Percentiles rank a stretch among this genome's conserved stretches.
Conservation (phyloP, 306 rosid genomes). For the Trichosanthes truncata region DNA sequence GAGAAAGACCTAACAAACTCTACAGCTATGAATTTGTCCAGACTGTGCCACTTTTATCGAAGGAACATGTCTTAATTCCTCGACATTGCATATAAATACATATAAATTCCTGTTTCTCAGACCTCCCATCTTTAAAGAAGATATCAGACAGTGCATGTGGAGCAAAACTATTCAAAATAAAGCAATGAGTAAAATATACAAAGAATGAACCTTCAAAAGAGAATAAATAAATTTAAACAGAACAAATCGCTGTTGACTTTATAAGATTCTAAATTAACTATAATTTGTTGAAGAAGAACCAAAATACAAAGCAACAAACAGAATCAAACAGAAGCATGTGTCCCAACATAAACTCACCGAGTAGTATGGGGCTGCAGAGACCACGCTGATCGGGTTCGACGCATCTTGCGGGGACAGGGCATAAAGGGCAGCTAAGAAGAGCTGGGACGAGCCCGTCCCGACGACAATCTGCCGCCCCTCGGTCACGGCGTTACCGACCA, state of each 20-base stretch:
- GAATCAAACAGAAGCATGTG: slow-evolving; percentile 10
- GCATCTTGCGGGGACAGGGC: slow-evolving; percentile 55
- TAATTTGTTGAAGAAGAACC: not conserved
- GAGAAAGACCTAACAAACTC: not conserved
- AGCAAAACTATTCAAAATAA: not conserved
- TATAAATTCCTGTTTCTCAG: not conserved
- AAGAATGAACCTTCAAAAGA: not conserved
- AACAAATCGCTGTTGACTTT: not conserved
- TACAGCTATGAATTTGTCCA: not conserved
- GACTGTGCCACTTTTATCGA: not conserved
- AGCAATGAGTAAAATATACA: not conserved
- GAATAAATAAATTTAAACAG: not conserved
- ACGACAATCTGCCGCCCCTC: slow-evolving; percentile 64
- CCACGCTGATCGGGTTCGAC: slow-evolving; percentile 44
- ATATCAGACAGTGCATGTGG: slow-evolving; percentile 6
- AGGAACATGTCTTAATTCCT: slow-evolving; percentile 9
- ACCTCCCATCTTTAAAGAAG: slow-evolving; percentile 3
- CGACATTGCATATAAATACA: slow-evolving; percentile 1
- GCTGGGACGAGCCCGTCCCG: slow-evolving; percentile 96
- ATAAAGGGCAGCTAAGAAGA: slow-evolving; percentile 63
- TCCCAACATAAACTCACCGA: slow-evolving; percentile 40
- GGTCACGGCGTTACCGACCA: slow-evolving; percentile 72
- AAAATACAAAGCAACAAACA: slow-evolving; percentile 5
- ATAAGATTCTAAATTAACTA: not conserved
- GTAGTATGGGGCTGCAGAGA: slow-evolving; percentile 70